Base-by-base conservation (phyloP, 805 yeast species). In the Suhomyces pyralidae region DNA sequence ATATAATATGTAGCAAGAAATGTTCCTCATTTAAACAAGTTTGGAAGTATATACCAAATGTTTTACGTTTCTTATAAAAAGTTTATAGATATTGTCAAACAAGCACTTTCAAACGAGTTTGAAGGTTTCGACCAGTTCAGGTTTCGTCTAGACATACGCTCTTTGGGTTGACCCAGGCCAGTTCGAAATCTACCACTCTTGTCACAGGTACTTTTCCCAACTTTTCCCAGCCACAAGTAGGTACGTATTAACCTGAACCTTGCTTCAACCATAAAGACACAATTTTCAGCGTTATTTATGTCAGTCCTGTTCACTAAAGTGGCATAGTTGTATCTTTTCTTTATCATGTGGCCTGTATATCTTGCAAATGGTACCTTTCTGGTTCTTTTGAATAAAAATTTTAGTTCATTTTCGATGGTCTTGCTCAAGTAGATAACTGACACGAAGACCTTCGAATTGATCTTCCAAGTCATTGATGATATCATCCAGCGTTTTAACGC, bases 211-310 rank as follows among this genome's bases (percentile, higher is more conserved):
- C 48, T 24, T 38, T 46, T 12, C 53, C 57, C 22, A 40, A 46
- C 8, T 53, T 45, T 7, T 55, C 55, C 57, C 53, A 54, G 7
- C 48, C 57, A 15, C 46, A 44, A 14, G 36, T 9, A 9, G 45
- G 9, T 26, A 40, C 58, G 48, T 52, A 32, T 51, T 46, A 15
- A 54, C 53, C 46, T 50, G 48, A 56, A 58, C 3, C 56, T 58
- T 14, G 61, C 55, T 49, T 56, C 61, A 44, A 55, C 60, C 19
- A 55, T 56, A 25, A 59, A 59, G 15, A 48, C 45, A 40, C 49
- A 46, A 15, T 46, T 36, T 12, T 12, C 5, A 14, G 12, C 8
- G 24, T 34, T 38, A 14, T 36, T 15, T 17, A 46, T 24, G 32
- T 46, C 36, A 3, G 34, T 20, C n/a, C 10, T 15, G n/a, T 8